phyloP scores from a whole-genome alignment of 2,329 filamentous ascomycete species.

The Colletotrichum lentis region DNA sequence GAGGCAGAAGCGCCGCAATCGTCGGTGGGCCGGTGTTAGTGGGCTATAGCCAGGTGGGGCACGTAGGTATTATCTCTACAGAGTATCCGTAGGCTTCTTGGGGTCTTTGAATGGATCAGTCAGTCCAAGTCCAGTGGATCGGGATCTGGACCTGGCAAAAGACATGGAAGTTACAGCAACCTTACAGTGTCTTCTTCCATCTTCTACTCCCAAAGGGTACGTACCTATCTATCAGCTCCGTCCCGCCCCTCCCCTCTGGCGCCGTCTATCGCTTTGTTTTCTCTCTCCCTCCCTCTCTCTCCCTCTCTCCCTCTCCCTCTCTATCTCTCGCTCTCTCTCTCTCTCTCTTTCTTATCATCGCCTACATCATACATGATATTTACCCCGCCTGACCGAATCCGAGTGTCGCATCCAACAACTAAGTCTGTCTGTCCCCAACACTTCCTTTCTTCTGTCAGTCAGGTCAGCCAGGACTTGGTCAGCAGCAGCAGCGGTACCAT shows the following conservation, averaged over 20 bases:
- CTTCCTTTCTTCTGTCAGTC: conserved; percentile 14
- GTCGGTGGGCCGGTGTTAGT: conserved; percentile 21
- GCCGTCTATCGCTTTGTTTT: neutral
- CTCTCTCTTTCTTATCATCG: neutral
- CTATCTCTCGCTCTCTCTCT: too few species aligned
- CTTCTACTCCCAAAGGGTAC: neutral
- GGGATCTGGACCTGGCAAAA: too few species aligned
- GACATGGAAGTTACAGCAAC: too few species aligned
- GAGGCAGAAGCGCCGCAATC: conserved; percentile 34
- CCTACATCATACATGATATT: neutral
- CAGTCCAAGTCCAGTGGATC: too few species aligned
- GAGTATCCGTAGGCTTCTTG: too few species aligned
- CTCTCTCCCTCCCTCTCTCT: neutral
- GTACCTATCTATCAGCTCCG: neutral
- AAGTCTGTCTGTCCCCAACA: neutral
- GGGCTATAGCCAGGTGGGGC: neutral
- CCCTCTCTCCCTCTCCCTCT: neutral
- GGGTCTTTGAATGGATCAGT: neutral
- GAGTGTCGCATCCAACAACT: too few species aligned
- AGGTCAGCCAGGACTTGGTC: conserved; percentile 14
- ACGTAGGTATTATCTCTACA: conserved; percentile 12
- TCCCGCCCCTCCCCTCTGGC: neutral
- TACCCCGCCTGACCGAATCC: too few species aligned
- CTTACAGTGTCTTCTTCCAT: too few species aligned
- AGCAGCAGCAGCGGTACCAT: conserved; percentile 1